Evolutionary conservation across 2,329 filamentous ascomycete genomes (phyloP).

Genomic region (Beauveria pseudobassiana): DNA sequence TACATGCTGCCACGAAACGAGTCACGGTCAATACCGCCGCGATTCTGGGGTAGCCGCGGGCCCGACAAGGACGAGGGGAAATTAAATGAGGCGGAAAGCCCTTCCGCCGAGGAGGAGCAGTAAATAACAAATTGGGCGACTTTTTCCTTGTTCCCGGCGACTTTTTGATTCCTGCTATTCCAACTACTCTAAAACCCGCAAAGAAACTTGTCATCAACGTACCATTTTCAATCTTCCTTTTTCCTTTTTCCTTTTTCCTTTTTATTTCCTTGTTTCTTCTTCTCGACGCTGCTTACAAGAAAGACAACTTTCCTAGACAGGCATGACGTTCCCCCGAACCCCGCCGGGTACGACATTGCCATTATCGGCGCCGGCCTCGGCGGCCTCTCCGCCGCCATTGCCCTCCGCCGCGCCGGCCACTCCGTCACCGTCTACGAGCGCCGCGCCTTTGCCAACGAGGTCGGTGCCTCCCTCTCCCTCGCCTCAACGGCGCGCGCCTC

Average conservation of each 20-base stretch:
- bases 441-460: slow-evolving; percentile 55
- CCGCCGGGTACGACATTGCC: slow-evolving; percentile 24
- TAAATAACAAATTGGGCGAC: neutral
- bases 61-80: neutral
- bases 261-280: neutral
- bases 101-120: neutral
- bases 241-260: too few relatives aligned
- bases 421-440: slow-evolving; percentile 52
- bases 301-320: neutral
- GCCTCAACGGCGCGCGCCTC: slow-evolving; percentile 58
- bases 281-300: neutral
- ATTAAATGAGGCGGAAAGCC: neutral
- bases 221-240: neutral
- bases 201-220: neutral
- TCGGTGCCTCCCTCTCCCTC: slow-evolving; percentile 54
- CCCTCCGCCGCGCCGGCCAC: slow-evolving; percentile 33
- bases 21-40: neutral
- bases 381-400: slow-evolving; percentile 30
- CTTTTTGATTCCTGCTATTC: too few relatives aligned
- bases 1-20: neutral
- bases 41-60: neutral
- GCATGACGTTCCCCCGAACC: neutral
- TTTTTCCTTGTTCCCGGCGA: too few relatives aligned
- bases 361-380: slow-evolving; percentile 34
- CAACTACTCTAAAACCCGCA: too few relatives aligned